phyloP scores from a whole-genome alignment of 179 eudicot species.

The Beta corolliflora region DNA sequence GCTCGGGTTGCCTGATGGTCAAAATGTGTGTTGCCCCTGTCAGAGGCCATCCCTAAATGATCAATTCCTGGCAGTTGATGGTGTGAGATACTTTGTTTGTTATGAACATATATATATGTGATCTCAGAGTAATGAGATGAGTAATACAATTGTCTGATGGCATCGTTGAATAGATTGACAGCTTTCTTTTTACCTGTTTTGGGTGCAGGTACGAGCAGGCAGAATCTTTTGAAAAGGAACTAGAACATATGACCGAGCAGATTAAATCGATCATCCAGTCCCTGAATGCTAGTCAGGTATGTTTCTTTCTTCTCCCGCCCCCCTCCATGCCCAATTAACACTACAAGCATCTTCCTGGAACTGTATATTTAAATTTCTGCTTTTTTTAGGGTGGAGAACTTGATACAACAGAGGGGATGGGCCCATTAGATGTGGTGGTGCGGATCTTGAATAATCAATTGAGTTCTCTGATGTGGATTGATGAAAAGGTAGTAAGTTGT shows the following conservation, averaged over 20 bases:
- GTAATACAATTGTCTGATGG: neutral
- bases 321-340: neutral
- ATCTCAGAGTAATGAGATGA: neutral
- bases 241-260: constrained; percentile 88
- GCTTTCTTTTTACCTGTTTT: constrained; percentile 19
- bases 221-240: constrained; percentile 75
- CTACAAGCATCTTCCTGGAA: neutral
- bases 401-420: constrained; percentile 79
- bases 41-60: neutral
- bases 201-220: constrained; percentile 80
- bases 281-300: constrained; percentile 83
- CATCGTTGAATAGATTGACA: neutral
- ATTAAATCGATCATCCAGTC: constrained; percentile 79
- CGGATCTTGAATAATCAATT: constrained; percentile 86
- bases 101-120: neutral
- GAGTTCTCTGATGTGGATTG: constrained; percentile 95
- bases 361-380: constrained; percentile 12
- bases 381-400: constrained; percentile 79
- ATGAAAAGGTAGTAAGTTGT: constrained; percentile 65
- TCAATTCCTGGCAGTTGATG: neutral
- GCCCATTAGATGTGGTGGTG: constrained; percentile 85
- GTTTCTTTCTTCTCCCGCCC: neutral
- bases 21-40: neutral
- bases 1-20: neutral
- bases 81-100: neutral